phyloP scores from a whole-genome alignment of 805 yeast species.

The Starmerella sirachaensis region DNA sequence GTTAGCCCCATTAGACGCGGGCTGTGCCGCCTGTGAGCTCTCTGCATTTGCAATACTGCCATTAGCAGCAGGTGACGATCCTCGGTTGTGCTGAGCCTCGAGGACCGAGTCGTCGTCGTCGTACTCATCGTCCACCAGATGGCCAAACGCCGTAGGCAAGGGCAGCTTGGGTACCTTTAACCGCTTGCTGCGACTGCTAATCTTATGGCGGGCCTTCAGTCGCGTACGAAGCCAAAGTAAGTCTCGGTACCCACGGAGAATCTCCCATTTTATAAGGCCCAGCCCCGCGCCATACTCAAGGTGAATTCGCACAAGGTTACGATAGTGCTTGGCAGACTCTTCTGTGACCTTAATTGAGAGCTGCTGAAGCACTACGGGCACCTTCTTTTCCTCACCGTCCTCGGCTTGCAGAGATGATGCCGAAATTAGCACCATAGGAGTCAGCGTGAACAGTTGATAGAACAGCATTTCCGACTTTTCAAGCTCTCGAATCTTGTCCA shows the following conservation, averaged over 20 bases:
- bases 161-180: conserved; percentile 38
- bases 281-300: conserved; percentile 85
- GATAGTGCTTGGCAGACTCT: conserved; percentile 32
- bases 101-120: conserved; percentile 2
- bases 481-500: conserved; percentile 18
- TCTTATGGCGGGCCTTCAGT: conserved; percentile 26
- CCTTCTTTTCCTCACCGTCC: conserved; percentile 48
- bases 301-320: conserved; percentile 46
- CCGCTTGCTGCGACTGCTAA: conserved; percentile 17
- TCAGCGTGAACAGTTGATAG: conserved; percentile 47
- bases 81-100: neutral
- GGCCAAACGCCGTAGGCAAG: conserved; percentile 17
- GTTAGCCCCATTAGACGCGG: too few species aligned
- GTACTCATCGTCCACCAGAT: conserved; percentile 4
- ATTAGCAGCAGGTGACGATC: neutral
- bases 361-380: conserved; percentile 69
- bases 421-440: conserved; percentile 54
- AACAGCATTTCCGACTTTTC: conserved; percentile 25
- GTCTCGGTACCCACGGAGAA: conserved; percentile 61
- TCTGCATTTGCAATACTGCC: too few species aligned
- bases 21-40: too few species aligned
- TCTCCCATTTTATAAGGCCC: conserved; percentile 65
- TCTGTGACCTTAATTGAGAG: conserved; percentile 48
- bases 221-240: conserved; percentile 58
- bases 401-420: conserved; percentile 67